A percentile compares a stretch with the other conserved stretches of the same genome.
Conservation (phyloP, 1,284 basidiomycete genomes). For the Irpex sp. region DNA sequence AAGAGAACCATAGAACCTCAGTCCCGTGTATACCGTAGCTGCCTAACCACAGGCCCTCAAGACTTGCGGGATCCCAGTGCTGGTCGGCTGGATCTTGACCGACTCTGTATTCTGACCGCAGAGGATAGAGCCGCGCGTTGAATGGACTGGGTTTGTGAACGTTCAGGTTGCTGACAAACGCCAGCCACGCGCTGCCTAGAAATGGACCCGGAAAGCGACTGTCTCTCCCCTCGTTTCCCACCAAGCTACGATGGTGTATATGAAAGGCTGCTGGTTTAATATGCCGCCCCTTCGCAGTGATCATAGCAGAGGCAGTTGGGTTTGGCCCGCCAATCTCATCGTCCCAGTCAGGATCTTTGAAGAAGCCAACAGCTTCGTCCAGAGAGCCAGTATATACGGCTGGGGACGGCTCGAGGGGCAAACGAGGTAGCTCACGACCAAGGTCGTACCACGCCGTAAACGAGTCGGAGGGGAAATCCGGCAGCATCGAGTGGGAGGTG, state of each 20-base stretch:
- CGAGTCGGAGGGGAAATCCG: not conserved
- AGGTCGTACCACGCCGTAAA: constrained; percentile 6
- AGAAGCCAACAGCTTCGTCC: not conserved
- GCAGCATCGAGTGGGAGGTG: constrained; percentile 6
- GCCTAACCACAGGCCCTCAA: constrained; percentile 25
- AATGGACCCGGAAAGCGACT: too few relatives aligned
- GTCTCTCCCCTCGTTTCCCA: too few relatives aligned
- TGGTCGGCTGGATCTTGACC: constrained; percentile 8
- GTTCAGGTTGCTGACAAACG: not conserved
- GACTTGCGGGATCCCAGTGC: constrained; percentile 16
- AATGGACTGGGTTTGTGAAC: not conserved
- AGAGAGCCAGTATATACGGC: not conserved
- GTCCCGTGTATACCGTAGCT: constrained; percentile 23
- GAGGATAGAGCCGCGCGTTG: constrained; percentile 22
- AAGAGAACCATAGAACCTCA: constrained; percentile 21
- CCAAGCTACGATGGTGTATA: too few relatives aligned
- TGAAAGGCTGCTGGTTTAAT: too few relatives aligned
- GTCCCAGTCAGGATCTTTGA: not conserved
- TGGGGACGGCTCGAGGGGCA: not conserved
- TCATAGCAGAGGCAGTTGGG: not conserved
- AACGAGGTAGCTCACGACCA: constrained; percentile 10
- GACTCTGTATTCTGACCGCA: constrained; percentile 9
- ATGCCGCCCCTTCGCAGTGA: not conserved
- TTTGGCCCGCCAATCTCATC: not conserved
- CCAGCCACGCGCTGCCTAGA: not conserved